Conservation (phyloP, 2,329 filamentous ascomycete genomes). For the Chalaropsis ovoidea region DNA sequence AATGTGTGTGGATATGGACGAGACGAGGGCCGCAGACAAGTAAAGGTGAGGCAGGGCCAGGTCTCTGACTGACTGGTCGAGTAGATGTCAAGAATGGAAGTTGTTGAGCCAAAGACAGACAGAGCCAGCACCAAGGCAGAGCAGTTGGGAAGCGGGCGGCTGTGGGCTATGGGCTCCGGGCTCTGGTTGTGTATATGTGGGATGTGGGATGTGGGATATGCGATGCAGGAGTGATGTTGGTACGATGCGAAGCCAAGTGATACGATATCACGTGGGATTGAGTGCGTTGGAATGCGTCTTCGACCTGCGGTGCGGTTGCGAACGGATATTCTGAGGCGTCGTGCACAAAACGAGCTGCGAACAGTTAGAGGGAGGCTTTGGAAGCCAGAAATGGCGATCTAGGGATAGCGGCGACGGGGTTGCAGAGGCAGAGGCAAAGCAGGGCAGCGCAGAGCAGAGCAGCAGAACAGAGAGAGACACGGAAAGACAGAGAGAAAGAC, state of each 20-base stretch:
- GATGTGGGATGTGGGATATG: neutral
- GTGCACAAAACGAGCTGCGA: slow-evolving; percentile 3
- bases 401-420: neutral
- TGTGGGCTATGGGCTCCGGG: no score
- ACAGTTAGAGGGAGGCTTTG: neutral
- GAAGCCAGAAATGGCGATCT: neutral
- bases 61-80: neutral
- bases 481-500: neutral
- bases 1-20: slow-evolving; percentile 18
- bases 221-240: neutral
- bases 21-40: neutral
- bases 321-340: neutral
- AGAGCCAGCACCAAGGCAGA: neutral
- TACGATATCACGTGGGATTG: neutral
- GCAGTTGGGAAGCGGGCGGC: neutral
- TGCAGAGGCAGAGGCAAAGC: neutral
- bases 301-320: neutral
- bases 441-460: neutral
- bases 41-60: neutral
- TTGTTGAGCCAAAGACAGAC: neutral
- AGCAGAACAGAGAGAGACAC: neutral
- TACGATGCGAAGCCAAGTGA: neutral
- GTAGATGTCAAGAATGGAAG: neutral
- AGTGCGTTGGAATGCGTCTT: slow-evolving; percentile 6
- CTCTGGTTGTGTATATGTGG: neutral